Conservation (phyloP, 1,139 yeast species). For the Citeromyces hawaiiensis region DNA sequence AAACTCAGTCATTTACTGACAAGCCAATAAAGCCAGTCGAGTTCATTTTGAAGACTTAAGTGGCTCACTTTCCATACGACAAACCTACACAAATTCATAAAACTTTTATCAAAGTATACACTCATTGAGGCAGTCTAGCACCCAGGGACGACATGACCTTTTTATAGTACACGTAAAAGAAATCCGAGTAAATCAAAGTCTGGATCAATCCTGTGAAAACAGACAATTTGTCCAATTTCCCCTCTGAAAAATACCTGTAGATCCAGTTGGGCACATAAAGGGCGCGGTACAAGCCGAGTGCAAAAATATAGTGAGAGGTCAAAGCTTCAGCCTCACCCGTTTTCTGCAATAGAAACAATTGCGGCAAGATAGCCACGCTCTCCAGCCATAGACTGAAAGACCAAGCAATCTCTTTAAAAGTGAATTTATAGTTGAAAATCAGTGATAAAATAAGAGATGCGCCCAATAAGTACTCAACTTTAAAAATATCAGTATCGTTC, state of each 20-base stretch:
- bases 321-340: constrained; percentile 82
- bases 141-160: constrained; percentile 74
- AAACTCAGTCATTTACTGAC: too few species aligned
- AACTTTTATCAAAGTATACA: not conserved
- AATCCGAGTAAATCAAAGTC: constrained; percentile 82
- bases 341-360: constrained; percentile 77
- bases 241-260: constrained; percentile 65
- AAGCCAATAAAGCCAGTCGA: too few species aligned
- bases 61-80: too few species aligned
- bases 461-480: constrained; percentile 53
- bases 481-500: constrained; percentile 56
- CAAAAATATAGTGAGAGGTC: constrained; percentile 87
- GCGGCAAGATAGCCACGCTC: constrained; percentile 85
- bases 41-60: too few species aligned
- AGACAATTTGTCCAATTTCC: constrained; percentile 57
- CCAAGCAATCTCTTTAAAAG: constrained; percentile 55
- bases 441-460: constrained; percentile 51
- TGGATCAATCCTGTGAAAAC: constrained; percentile 74
- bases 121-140: constrained; percentile 39
- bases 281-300: constrained; percentile 80
- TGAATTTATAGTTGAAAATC: constrained; percentile 54
- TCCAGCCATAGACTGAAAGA: constrained; percentile 79
- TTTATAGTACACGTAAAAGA: constrained; percentile 81
- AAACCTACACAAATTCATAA: not conserved
- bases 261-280: constrained; percentile 92